A percentile compares a stretch with the other conserved stretches of the same genome.
Evolutionary conservation across 495 filamentous ascomycete species (phyloP).

Genomic region (Mycothermus thermophilus): DNA sequence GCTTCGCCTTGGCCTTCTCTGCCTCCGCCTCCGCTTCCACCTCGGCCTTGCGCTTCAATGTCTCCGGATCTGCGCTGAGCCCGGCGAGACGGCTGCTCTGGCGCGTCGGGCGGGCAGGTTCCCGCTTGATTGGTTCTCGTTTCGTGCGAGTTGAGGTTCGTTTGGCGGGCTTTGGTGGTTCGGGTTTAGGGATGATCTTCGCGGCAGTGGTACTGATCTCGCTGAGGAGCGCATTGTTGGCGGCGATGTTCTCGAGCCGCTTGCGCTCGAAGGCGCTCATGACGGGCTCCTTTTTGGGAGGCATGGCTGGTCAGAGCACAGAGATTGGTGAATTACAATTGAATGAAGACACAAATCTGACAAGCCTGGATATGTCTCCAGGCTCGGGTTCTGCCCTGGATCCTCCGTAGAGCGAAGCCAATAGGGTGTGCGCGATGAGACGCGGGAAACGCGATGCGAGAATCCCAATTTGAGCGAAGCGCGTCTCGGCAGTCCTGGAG

Average conservation of each 20-base stretch:
- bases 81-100: slow-evolving; percentile 40
- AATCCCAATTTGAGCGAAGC: no score
- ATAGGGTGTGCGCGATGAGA: no score
- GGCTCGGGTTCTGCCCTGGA: no score
- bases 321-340: background rate
- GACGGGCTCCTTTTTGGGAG: slow-evolving; percentile 14
- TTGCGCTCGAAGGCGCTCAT: slow-evolving; percentile 43
- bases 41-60: slow-evolving; percentile 67
- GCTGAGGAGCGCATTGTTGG: slow-evolving; percentile 39
- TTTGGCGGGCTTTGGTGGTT: slow-evolving; percentile 17
- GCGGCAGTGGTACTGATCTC: slow-evolving; percentile 22
- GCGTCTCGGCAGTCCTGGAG: no score
- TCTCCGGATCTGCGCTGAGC: slow-evolving; percentile 37
- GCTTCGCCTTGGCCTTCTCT: slow-evolving; percentile 54
- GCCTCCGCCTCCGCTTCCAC: slow-evolving; percentile 49
- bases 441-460: no score
- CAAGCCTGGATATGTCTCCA: no score
- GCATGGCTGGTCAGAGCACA: slow-evolving; percentile 8
- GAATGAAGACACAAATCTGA: no score
- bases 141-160: slow-evolving; percentile 11
- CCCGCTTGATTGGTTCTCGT: slow-evolving; percentile 18
- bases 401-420: no score
- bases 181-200: slow-evolving; percentile 21
- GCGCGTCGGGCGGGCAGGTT: slow-evolving; percentile 25
- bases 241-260: slow-evolving; percentile 41